phyloP scores from a whole-genome alignment of 2,329 filamentous ascomycete genomes.

The Colletotrichum kahawae region DNA sequence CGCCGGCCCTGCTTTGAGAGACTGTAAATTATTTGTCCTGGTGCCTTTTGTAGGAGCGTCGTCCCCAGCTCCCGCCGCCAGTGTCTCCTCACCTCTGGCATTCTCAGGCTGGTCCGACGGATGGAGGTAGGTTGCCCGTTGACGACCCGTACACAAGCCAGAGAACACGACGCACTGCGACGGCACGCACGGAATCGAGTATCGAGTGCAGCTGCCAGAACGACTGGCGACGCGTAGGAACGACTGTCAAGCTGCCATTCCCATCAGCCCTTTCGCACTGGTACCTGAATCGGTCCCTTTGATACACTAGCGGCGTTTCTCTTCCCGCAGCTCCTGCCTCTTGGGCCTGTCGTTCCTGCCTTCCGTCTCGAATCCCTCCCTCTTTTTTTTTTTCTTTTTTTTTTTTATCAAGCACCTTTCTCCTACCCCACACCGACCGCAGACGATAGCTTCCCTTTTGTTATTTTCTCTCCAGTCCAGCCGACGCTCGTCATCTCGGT shows the following conservation, averaged over 20 bases:
- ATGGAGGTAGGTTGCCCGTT: background rate
- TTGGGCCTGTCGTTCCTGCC: background rate
- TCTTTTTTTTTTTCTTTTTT: background rate
- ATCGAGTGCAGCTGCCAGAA: conserved; percentile 6
- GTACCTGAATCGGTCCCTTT: background rate
- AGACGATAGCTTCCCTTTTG: background rate
- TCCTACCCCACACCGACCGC: too few species aligned
- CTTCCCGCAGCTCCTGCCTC: background rate
- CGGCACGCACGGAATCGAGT: background rate
- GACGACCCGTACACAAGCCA: background rate
- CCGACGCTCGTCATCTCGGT: background rate
- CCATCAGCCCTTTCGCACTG: background rate
- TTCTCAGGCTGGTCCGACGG: background rate
- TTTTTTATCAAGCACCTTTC: background rate
- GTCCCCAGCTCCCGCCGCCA: background rate
- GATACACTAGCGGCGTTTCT: conserved; percentile 11
- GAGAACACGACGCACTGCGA: background rate
- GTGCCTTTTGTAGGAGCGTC: background rate
- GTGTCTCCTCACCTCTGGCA: background rate
- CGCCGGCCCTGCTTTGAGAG: background rate
- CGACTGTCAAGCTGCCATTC: background rate
- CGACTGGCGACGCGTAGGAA: background rate
- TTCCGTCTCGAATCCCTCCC: background rate
- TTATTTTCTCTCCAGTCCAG: background rate
- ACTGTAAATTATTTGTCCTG: background rate